Percentiles rank a stretch among this genome's conserved stretches.
These are phyloP conservation scores for Populus euphratica DNA, from an alignment of 345 rosid species.

Conservation along the genomic window DNA sequence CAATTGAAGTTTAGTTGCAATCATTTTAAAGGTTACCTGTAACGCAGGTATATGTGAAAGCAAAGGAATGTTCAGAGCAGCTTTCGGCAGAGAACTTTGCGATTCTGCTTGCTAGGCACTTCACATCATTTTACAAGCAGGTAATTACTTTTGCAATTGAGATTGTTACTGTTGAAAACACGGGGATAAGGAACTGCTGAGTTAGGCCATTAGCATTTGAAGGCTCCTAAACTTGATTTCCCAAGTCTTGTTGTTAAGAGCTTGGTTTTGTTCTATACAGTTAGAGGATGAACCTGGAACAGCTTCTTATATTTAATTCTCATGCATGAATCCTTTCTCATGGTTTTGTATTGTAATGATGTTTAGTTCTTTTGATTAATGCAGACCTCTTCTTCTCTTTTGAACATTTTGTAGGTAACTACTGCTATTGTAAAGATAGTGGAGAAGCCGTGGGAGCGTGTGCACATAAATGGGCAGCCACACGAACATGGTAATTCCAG, in stretches of 20 bases:
- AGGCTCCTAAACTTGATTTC: background rate
- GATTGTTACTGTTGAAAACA: too few relatives aligned
- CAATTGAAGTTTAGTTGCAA: too few relatives aligned
- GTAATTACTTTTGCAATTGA: conserved; percentile 26
- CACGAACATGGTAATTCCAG: conserved; percentile 60
- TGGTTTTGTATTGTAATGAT: background rate
- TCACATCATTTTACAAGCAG: conserved; percentile 69
- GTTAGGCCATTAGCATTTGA: too few relatives aligned
- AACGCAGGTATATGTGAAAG: conserved; percentile 77
- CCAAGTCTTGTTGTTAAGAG: background rate
- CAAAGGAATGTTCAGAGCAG: conserved; percentile 67
- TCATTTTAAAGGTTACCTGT: background rate
- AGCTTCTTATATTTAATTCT: background rate
- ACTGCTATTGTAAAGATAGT: conserved; percentile 63
- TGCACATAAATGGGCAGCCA: conserved; percentile 52
- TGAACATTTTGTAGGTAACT: conserved; percentile 48
- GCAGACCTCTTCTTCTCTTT: background rate
- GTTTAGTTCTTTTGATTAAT: background rate
- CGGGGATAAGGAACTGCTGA: too few relatives aligned
- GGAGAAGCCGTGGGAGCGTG: conserved; percentile 98
- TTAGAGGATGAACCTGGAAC: background rate
- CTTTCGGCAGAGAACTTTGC: conserved; percentile 83
- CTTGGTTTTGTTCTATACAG: background rate
- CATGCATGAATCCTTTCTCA: background rate
- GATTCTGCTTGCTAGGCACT: conserved; percentile 71